These are phyloP conservation scores for Cladosporium sp. DNA, from an alignment of 2,329 filamentous ascomycete species.

Conservation along the genomic window DNA sequence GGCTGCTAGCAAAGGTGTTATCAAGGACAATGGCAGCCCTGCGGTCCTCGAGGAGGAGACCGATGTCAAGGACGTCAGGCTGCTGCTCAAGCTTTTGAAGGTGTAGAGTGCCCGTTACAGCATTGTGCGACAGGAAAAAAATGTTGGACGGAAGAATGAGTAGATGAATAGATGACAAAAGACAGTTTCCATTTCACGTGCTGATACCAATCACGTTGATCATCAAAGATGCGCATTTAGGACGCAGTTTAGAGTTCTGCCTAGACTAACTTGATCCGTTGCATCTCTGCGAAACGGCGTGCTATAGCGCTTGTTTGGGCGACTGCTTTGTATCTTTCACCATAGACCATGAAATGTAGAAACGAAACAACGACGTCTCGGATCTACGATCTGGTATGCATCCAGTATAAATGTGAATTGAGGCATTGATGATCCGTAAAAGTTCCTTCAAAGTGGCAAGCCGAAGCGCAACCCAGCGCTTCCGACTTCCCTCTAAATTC, in stretches of 20 bases:
- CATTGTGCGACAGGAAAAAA: neutral
- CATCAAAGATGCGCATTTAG: neutral
- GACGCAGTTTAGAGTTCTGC: neutral
- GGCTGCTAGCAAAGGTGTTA: slow-evolving; percentile 37
- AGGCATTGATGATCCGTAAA: neutral
- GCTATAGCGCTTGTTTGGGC: neutral
- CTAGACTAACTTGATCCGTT: neutral
- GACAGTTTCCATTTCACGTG: neutral
- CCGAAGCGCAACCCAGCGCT: slow-evolving; percentile 3
- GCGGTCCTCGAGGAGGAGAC: slow-evolving; percentile 79
- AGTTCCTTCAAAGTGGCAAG: neutral
- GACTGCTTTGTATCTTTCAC: neutral
- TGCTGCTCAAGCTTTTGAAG: slow-evolving; percentile 71
- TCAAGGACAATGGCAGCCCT: slow-evolving; percentile 37
- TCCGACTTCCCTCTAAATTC: neutral
- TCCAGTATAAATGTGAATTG: neutral
- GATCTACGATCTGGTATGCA: neutral
- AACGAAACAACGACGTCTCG: neutral
- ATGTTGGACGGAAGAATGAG: slow-evolving; percentile 3
- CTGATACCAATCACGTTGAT: neutral
- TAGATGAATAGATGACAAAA: slow-evolving; percentile 20
- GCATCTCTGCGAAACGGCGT: neutral
- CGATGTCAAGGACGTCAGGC: slow-evolving; percentile 76
- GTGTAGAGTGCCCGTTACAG: slow-evolving; percentile 50
- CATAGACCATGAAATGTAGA: neutral